These are phyloP conservation scores for Hypoxylon fragiforme DNA, from an alignment of 495 filamentous ascomycete genomes.

Conservation along the genomic window DNA sequence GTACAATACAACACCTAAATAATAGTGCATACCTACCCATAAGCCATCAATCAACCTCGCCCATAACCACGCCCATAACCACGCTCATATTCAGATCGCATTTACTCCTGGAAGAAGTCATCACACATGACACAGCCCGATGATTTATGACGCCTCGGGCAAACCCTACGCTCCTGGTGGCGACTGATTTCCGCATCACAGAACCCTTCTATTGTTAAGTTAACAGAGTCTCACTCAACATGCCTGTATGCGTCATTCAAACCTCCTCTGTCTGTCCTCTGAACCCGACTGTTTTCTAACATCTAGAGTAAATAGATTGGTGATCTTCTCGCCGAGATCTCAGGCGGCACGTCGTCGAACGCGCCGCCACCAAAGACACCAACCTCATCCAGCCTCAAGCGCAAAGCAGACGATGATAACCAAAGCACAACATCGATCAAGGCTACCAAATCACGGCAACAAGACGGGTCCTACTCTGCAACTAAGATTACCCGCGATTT, in stretches of 20 bases:
- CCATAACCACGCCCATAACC: slow-evolving; percentile 9
- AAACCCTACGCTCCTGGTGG: slow-evolving; percentile 27
- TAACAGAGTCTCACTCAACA: slow-evolving; percentile 25
- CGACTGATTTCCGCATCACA: slow-evolving; percentile 21
- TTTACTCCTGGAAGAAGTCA: slow-evolving; percentile 17
- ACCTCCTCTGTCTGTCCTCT: slow-evolving; percentile 15
- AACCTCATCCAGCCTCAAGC: slow-evolving; percentile 44
- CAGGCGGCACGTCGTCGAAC: slow-evolving; percentile 48
- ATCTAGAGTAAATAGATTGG: slow-evolving; percentile 45
- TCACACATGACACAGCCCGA: slow-evolving; percentile 32
- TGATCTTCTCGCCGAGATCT: slow-evolving; percentile 60
- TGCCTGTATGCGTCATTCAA: slow-evolving; percentile 32
- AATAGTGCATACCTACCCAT: too few species aligned
- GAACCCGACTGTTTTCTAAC: slow-evolving; percentile 18
- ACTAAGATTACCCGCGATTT: slow-evolving; percentile 35
- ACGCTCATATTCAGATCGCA: slow-evolving; percentile 22
- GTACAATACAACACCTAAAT: too few species aligned
- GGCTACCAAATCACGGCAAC: slow-evolving; percentile 28
- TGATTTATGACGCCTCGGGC: slow-evolving; percentile 34
- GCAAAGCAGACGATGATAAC: slow-evolving; percentile 55
- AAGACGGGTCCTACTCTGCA: slow-evolving; percentile 34
- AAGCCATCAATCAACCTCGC: slow-evolving; percentile 12
- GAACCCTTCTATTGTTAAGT: slow-evolving; percentile 6
- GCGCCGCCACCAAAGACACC: slow-evolving; percentile 37
- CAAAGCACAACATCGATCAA: slow-evolving; percentile 35